A percentile compares a stretch with the other conserved stretches of the same genome.
These are phyloP conservation scores for Saccharomycopsis olivae DNA, from an alignment of 805 yeast species.

Conservation along the genomic window DNA sequence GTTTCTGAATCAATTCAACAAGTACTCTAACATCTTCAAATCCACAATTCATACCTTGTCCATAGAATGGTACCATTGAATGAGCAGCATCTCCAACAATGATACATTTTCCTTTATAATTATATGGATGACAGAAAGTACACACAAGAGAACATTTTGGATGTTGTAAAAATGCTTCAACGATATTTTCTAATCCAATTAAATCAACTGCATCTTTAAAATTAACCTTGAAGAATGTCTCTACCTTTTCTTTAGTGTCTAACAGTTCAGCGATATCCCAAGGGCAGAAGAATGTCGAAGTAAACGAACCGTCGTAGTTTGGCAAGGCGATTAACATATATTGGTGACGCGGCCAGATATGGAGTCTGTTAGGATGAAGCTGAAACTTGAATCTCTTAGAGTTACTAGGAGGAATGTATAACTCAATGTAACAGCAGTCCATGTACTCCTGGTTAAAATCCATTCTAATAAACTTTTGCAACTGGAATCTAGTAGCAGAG, in stretches of 20 bases:
- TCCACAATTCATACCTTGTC: slow-evolving; percentile 96
- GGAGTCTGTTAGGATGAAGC: slow-evolving; percentile 67
- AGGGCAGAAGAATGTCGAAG: slow-evolving; percentile 82
- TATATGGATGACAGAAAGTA: slow-evolving; percentile 59
- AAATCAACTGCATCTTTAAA: slow-evolving; percentile 69
- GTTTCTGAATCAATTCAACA: slow-evolving; percentile 36
- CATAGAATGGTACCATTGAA: slow-evolving; percentile 96
- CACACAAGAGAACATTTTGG: slow-evolving; percentile 78
- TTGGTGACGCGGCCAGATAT: slow-evolving; percentile 85
- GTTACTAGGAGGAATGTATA: slow-evolving; percentile 55
- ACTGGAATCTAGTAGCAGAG: slow-evolving; percentile 57
- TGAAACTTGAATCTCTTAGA: slow-evolving; percentile 29
- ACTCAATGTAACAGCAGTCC: slow-evolving; percentile 75
- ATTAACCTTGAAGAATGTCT: slow-evolving; percentile 43
- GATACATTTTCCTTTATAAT: slow-evolving; percentile 49
- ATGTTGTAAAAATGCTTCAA: slow-evolving; percentile 39
- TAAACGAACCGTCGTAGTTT: slow-evolving; percentile 76
- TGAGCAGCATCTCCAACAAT: slow-evolving; percentile 92
- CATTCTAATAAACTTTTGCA: slow-evolving; percentile 61
- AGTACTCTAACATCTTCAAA: slow-evolving; percentile 79
- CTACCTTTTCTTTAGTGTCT: slow-evolving; percentile 32
- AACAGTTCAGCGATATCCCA: slow-evolving; percentile 53
- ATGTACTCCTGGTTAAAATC: slow-evolving; percentile 67
- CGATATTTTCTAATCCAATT: slow-evolving; percentile 50
- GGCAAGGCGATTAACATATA: slow-evolving; percentile 88